These are phyloP conservation scores for Candida coquimbonensis DNA, from an alignment of 805 yeast genomes.

Conservation along the genomic window DNA sequence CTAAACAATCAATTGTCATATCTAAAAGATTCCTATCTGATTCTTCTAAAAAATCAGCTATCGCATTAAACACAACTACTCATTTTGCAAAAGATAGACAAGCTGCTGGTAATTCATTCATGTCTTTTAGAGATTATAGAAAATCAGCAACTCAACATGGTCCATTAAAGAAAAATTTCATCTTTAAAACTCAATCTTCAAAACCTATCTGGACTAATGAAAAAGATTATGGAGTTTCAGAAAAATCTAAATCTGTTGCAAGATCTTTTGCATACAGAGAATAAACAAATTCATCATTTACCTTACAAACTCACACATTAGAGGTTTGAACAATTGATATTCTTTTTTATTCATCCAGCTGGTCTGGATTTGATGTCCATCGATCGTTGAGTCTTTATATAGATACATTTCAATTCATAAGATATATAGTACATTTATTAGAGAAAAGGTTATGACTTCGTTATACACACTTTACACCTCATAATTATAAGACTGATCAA, in stretches of 20 bases:
- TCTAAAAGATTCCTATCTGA: background rate
- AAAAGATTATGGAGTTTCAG: conserved; percentile 21
- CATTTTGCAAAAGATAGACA: conserved; percentile 4
- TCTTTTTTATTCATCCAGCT: no score
- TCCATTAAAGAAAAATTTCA: conserved; percentile 24
- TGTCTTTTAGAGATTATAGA: conserved; percentile 31
- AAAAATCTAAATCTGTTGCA: conserved; percentile 17
- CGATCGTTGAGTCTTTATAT: no score
- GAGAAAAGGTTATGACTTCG: no score
- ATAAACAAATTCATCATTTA: background rate
- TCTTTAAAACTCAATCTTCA: conserved; percentile 4
- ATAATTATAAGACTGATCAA: no score
- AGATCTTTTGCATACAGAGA: conserved; percentile 16
- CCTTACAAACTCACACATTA: no score
- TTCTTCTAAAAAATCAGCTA: conserved; percentile 14
- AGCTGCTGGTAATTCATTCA: conserved; percentile 27
- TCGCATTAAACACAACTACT: conserved; percentile 11
- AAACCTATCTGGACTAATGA: conserved; percentile 16
- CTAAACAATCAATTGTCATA: conserved; percentile 1
- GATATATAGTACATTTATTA: no score
- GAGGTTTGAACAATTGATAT: no score
- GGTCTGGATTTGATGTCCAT: no score
- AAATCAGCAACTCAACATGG: conserved; percentile 32
- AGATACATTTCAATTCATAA: no score
- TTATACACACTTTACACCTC: no score